Evolutionary conservation across 805 yeast genomes (phyloP), one percentile per base, ranked within the genome.

Genomic region (Metschnikowia matae): DNA sequence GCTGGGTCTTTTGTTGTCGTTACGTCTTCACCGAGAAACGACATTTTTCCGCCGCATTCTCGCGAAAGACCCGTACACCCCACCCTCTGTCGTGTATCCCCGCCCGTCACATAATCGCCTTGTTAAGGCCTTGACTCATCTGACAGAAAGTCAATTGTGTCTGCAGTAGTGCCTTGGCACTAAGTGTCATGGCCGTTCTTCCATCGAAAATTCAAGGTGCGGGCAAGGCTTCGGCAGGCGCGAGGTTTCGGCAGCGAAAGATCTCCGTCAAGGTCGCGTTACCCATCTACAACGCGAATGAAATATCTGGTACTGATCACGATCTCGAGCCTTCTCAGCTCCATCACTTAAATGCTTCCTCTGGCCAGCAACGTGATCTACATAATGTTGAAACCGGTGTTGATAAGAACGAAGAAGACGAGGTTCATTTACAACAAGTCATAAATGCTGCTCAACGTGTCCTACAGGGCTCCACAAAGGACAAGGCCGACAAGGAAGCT

Each of bases 381-480:
- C 89, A 89, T 61, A 89, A 89, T 54, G 81, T 94, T 40, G 99
- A 94, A 62, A 92, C 98, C 6, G 99, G 99, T 69, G 99, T 94
- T 39, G 99, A 94, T 63, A 94, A 94, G 66, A 89, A 87, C 58
- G 99, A 94, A 68, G 99, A 94, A 68, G 96, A 89, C 60, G 99
- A 94, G 67, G 94, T 88, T 39, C 99, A 94, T 79, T 76, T 94
- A 54, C 96, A 92, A 66, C 89, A 86, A 55, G 97, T 91, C 45
- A 85, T 94, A 56, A 83, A 84, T 67, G 92, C 92, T 13, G 82
- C 89, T 1, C 85, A 83, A 47, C 81, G 82, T 31, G 83, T 84
- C 2, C 78, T 87, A 17, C 54, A 70, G 34, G 69, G 71, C 17
- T 63, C 74, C 3, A 61, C 46, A 36, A 55, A 54, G 71, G 81